Percentiles rank a stretch among this genome's conserved stretches.
phyloP scores from a whole-genome alignment of 805 yeast species.

The Hanseniaspora singularis region DNA sequence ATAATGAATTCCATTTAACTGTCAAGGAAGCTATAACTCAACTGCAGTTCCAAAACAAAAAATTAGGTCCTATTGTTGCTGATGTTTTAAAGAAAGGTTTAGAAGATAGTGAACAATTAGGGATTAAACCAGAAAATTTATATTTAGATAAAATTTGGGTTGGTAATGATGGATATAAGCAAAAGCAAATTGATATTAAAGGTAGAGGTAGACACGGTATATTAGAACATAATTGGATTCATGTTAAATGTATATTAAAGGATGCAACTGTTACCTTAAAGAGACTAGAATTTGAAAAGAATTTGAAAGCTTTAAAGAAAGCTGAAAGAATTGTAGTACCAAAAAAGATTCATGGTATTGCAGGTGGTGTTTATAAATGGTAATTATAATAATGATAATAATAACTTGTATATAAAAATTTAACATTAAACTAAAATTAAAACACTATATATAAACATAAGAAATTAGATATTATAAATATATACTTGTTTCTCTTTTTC shows the following conservation, averaged over 20 bases:
- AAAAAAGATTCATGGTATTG: conserved; percentile 35
- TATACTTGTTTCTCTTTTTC: conserved; percentile 15
- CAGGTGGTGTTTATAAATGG: conserved; percentile 48
- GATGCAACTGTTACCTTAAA: conserved; percentile 46
- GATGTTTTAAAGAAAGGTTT: conserved; percentile 62
- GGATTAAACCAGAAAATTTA: conserved; percentile 47
- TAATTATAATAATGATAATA: conserved; percentile 20
- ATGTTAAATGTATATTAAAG: conserved; percentile 66
- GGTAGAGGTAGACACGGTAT: conserved; percentile 87
- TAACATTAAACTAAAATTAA: conserved; percentile 14
- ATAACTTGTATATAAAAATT: not conserved
- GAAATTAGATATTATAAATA: too few relatives aligned
- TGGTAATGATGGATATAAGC: conserved; percentile 75
- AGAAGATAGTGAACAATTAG: conserved; percentile 51
- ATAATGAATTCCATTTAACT: conserved; percentile 40
- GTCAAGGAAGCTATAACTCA: conserved; percentile 78
- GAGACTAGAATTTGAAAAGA: conserved; percentile 49
- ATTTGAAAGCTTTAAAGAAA: conserved; percentile 32
- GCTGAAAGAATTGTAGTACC: not conserved
- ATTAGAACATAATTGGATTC: conserved; percentile 62
- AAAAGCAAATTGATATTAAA: conserved; percentile 61
- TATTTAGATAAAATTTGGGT: conserved; percentile 78
- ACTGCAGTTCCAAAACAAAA: conserved; percentile 75
- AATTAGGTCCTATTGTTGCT: conserved; percentile 67
- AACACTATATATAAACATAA: too few relatives aligned